A percentile compares a stretch with the other conserved stretches of the same genome.
phyloP scores from a whole-genome alignment of 2,329 filamentous ascomycete genomes.

The Cordyceps farinosa region DNA sequence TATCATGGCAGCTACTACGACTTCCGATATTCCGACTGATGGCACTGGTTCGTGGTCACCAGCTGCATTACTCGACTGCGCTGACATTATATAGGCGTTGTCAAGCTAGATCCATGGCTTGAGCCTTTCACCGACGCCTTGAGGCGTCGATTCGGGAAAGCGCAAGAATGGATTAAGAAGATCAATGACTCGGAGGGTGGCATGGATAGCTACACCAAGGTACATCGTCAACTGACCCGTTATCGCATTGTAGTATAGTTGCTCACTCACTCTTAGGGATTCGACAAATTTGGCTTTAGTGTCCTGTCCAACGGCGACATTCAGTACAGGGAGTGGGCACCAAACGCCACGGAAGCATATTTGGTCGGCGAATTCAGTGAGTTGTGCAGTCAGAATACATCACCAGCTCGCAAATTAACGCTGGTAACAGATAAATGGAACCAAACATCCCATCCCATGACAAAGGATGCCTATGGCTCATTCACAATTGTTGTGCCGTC shows the following conservation, averaged over 20 bases:
- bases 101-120: constrained; percentile 85
- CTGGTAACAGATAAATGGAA: constrained; percentile 72
- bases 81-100: constrained; percentile 60
- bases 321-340: constrained; percentile 92
- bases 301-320: constrained; percentile 80
- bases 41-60: constrained; percentile 59
- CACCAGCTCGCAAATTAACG: not conserved
- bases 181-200: constrained; percentile 84
- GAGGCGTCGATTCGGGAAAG: constrained; percentile 70
- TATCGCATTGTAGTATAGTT: constrained; percentile 4
- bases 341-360: constrained; percentile 78
- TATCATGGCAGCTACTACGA: constrained; percentile 26
- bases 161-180: constrained; percentile 80
- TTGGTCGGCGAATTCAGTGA: constrained; percentile 93
- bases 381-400: constrained; percentile 27
- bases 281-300: constrained; percentile 82
- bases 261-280: constrained; percentile 55
- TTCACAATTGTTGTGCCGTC: constrained; percentile 79
- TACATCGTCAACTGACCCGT: constrained; percentile 31
- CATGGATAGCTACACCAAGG: constrained; percentile 84
- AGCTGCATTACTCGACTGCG: not conserved
- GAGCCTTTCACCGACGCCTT: constrained; percentile 77
- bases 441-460: constrained; percentile 79
- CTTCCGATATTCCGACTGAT: constrained; percentile 57
- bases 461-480: constrained; percentile 76